A percentile compares a stretch with the other conserved stretches of the same genome.
Evolutionary conservation across 805 yeast species (phyloP).

Genomic region (Metschnikowia matae): DNA sequence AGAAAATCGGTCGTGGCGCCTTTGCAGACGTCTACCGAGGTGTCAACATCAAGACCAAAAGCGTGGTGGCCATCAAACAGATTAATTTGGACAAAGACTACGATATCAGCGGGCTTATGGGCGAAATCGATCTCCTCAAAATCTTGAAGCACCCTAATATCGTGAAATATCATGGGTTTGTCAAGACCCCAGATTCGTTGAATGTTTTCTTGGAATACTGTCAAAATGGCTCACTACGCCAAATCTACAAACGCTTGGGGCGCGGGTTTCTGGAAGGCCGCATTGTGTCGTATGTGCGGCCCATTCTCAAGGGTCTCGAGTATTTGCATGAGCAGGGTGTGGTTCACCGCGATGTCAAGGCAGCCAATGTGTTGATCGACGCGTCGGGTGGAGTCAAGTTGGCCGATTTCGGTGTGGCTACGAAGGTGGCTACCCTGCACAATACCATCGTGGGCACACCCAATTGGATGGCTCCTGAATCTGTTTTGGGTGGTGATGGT

Average conservation of each 20-base stretch:
- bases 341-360: constrained; percentile 80
- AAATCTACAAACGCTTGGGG: constrained; percentile 43
- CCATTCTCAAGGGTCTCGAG: constrained; percentile 48
- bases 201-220: constrained; percentile 57
- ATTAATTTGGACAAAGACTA: constrained; percentile 53
- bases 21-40: constrained; percentile 85
- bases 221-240: constrained; percentile 62
- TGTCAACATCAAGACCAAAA: constrained; percentile 58
- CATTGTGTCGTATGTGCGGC: constrained; percentile 42
- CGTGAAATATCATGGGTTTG: constrained; percentile 57
- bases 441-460: constrained; percentile 75
- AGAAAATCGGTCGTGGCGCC: constrained; percentile 84
- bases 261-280: constrained; percentile 54
- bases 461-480: constrained; percentile 99
- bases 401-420: constrained; percentile 78
- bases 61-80: constrained; percentile 76
- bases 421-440: constrained; percentile 38
- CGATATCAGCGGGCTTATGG: constrained; percentile 48
- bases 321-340: constrained; percentile 71
- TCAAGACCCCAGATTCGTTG: constrained; percentile 48
- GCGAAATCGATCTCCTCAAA: constrained; percentile 63
- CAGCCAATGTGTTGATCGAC: constrained; percentile 19
- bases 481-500: constrained; percentile 73
- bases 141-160: constrained; percentile 50
- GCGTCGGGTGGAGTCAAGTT: constrained; percentile 17